A percentile compares a stretch with the other conserved stretches of the same genome.
Conservation (phyloP, 2,329 filamentous ascomycete species). For the Penicillium sp. region DNA sequence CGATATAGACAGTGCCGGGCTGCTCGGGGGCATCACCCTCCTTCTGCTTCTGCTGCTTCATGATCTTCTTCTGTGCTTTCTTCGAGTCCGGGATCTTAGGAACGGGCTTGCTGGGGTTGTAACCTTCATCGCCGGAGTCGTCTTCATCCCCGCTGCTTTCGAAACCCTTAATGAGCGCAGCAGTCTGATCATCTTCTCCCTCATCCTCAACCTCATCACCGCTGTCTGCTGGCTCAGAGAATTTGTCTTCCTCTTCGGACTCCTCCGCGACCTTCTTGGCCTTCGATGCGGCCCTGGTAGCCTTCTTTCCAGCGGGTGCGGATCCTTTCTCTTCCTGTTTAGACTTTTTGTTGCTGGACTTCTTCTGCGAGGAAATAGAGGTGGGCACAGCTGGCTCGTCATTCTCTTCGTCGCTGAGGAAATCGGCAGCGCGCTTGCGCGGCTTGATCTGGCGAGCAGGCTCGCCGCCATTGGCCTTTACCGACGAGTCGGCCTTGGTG, state of each 20-base stretch:
- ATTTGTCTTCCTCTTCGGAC: constrained; percentile 29
- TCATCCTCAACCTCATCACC: constrained; percentile 35
- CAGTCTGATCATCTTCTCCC: constrained; percentile 52
- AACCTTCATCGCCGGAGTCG: constrained; percentile 47
- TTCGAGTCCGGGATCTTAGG: constrained; percentile 47
- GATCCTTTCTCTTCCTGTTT: constrained; percentile 34
- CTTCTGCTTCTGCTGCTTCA: constrained; percentile 51
- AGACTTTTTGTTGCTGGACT: constrained; percentile 48
- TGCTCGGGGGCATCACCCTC: constrained; percentile 41
- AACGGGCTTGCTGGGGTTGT: constrained; percentile 45
- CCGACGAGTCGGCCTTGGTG: constrained; percentile 25
- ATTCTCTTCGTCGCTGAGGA: constrained; percentile 45
- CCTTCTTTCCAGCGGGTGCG: constrained; percentile 29
- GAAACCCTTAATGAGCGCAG: constrained; percentile 54
- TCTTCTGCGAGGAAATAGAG: constrained; percentile 37
- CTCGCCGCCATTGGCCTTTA: constrained; percentile 36
- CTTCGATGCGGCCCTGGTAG: constrained; percentile 39
- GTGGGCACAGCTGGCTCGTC: constrained; percentile 25
- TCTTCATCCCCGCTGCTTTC: constrained; percentile 56
- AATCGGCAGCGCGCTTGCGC: constrained; percentile 50
- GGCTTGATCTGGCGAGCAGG: constrained; percentile 40
- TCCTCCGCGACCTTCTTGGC: constrained; percentile 46
- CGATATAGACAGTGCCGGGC: constrained; percentile 83
- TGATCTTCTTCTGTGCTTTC: constrained; percentile 50
- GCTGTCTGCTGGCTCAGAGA: constrained; percentile 19